phyloP scores from a whole-genome alignment of 1,284 basidiomycete genomes.

The Papiliotrema fonsecae region DNA sequence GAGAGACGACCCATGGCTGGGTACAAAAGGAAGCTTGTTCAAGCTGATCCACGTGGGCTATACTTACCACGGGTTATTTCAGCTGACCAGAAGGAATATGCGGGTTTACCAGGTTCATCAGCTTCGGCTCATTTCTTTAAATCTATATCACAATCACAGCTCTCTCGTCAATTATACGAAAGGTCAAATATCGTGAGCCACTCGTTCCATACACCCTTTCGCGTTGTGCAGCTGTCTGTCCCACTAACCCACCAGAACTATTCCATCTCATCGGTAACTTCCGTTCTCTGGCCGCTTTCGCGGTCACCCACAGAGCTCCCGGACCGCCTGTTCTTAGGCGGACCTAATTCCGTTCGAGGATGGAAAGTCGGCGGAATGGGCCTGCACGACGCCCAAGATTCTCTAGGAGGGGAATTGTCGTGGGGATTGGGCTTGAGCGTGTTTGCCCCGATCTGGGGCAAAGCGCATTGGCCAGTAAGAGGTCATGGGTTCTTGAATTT shows the following conservation, averaged over 20 bases:
- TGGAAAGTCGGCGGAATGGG: conserved; percentile 84
- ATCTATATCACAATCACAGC: conserved; percentile 61
- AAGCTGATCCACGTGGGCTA: conserved; percentile 56
- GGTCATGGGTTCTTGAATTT: conserved; percentile 79
- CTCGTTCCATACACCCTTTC: background rate
- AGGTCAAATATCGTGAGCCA: conserved; percentile 44
- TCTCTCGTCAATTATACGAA: conserved; percentile 57
- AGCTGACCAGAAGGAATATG: conserved; percentile 56
- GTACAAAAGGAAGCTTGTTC: conserved; percentile 60
- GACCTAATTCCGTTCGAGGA: conserved; percentile 80
- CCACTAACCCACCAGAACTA: conserved; percentile 23
- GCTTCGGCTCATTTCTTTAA: conserved; percentile 60
- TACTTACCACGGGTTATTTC: background rate
- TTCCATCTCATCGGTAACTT: conserved; percentile 44
- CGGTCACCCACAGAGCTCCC: conserved; percentile 51
- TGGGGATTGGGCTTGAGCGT: conserved; percentile 80
- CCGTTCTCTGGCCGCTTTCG: conserved; percentile 41
- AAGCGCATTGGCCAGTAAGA: conserved; percentile 83
- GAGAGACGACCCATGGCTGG: conserved; percentile 65
- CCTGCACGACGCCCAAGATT: conserved; percentile 69
- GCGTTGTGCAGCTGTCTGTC: background rate
- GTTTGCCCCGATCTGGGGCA: conserved; percentile 64
- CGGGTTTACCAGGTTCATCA: conserved; percentile 69
- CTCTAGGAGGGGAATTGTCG: conserved; percentile 81
- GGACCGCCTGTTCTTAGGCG: conserved; percentile 91